These are phyloP conservation scores for Prunus kanzakura DNA, from an alignment of 306 rosid genomes.

Conservation along the genomic window DNA sequence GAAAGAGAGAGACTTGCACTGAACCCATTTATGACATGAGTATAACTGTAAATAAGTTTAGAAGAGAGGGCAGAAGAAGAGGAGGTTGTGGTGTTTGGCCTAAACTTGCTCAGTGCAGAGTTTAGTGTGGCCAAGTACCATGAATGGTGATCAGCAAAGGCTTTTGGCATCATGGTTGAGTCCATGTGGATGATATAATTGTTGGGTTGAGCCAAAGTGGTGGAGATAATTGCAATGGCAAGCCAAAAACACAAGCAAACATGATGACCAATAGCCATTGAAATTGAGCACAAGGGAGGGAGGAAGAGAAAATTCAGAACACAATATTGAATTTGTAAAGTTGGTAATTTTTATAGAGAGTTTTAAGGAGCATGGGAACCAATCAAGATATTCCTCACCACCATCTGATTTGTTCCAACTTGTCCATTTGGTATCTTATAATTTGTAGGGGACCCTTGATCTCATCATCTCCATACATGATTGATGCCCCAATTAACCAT, in stretches of 20 bases:
- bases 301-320: neutral
- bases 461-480: neutral
- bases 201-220: conserved; percentile 29
- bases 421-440: neutral
- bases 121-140: conserved; percentile 63
- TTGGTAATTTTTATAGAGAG: neutral
- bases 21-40: conserved; percentile 64
- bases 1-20: conserved; percentile 53
- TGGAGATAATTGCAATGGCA: conserved; percentile 7
- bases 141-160: conserved; percentile 44
- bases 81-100: neutral
- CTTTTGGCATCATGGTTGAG: conserved; percentile 62
- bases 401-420: neutral
- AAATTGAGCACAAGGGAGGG: neutral
- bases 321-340: neutral
- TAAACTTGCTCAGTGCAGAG: conserved; percentile 14
- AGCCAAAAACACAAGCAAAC: neutral
- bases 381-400: neutral
- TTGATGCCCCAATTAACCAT: neutral
- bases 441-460: conserved; percentile 11
- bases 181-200: conserved; percentile 79
- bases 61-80: conserved; percentile 8
- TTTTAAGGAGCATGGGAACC: conserved; percentile 7
- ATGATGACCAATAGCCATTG: conserved; percentile 7
- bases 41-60: conserved; percentile 53